Evolutionary conservation across 2,329 filamentous ascomycete species (phyloP).

Genomic region (Amauroascus niger): DNA sequence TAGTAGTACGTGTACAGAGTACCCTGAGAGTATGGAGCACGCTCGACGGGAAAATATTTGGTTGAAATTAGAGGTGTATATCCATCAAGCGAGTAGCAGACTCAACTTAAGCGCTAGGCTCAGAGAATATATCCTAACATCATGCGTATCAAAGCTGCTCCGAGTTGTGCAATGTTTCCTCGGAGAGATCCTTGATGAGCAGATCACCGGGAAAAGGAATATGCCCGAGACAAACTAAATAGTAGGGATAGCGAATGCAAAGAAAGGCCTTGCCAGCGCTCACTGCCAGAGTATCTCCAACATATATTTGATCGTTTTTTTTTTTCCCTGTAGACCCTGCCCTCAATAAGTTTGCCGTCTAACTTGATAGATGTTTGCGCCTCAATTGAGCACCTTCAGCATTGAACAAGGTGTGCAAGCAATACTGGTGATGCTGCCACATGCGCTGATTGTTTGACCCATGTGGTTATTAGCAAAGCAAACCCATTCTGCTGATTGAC

Average conservation of each 20-base stretch:
- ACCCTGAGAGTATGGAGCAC: no score
- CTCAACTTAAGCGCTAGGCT: no score
- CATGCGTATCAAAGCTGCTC: no score
- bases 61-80: no score
- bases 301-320: background rate
- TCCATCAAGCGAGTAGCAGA: no score
- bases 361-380: background rate
- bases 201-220: conserved; percentile 6
- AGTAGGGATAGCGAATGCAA: conserved; percentile 1
- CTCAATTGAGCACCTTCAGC: background rate
- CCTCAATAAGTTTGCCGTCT: conserved; percentile 5
- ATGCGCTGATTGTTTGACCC: background rate
- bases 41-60: no score
- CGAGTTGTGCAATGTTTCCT: conserved; percentile 3
- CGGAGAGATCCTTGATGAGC: background rate
- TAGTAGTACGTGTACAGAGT: no score
- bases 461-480: background rate
- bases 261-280: background rate
- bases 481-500: conserved; percentile 1
- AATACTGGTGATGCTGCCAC: background rate
- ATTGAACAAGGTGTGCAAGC: background rate
- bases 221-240: background rate
- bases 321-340: background rate
- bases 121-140: no score
- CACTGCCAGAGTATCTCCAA: background rate